Evolutionary conservation across 371 early-diverging fungal genomes (phyloP), one percentile per base, ranked within the genome.

Genomic region (Smittium culicis): DNA sequence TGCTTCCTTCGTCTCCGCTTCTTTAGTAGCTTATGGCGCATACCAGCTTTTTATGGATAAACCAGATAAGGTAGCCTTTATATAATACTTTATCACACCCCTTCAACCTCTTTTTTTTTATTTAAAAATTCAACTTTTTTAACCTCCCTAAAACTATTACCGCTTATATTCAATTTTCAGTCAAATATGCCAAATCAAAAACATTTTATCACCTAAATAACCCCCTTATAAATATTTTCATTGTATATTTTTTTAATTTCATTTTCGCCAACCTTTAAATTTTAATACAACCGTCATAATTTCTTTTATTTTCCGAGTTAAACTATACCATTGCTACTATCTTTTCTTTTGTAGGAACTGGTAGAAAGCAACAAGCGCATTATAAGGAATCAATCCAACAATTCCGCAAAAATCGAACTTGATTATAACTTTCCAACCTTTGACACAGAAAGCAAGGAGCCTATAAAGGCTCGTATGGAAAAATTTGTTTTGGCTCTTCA

Each of bases 401-500:
- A 45, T 14, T 14, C 14, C 14, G 20, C 8, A 45, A 8, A 8
- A 45, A 20, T 45, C 8, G 63, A 24, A 34, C 34, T 62, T 28
- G n/a, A 62, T n/a, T 34, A 31, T 27, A 24, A 3, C n/a, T 24
- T 5, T n/a, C 63, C 63, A 62, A 33, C 28, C 16, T 62, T 62
- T 8, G 33, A 62, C 8, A 31, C 34, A 34, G 33, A 27, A 5
- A 34, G 34, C 14, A 30, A 28, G 2, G 63, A n/a, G 8, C 86
- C 90, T 20, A 90, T 94, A 86, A 83, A 88, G 62, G 77, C 85
- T 32, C 82, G 88, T 54, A 94, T 94, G 94, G 89, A 86, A 70
- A 73, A 74, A 0, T 88, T 83, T 63, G 84, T 92, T 64, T 83
- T 84, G 33, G 76, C 81, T 55, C 81, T 94, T 25, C 97, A 96